These are phyloP conservation scores for Russula sp. DNA, from an alignment of 768 basidiomycete species.

Conservation along the genomic window DNA sequence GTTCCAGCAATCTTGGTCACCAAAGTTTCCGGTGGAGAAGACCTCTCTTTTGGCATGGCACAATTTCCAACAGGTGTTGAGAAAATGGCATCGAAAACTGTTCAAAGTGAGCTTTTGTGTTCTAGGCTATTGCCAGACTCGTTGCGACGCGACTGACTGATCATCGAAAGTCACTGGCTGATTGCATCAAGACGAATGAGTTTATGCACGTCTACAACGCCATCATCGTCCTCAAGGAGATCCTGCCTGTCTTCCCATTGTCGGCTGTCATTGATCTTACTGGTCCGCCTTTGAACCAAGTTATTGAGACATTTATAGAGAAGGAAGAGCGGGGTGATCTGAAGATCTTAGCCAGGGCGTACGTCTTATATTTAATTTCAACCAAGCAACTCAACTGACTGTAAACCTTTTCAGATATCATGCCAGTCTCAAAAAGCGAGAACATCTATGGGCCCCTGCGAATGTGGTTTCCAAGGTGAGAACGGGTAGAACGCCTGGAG, in stretches of 20 bases:
- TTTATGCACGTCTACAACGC: slow-evolving; percentile 98
- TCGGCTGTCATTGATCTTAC: slow-evolving; percentile 52
- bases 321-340: slow-evolving; percentile 81
- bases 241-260: slow-evolving; percentile 84
- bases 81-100: slow-evolving; percentile 85
- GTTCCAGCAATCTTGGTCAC: slow-evolving; percentile 54
- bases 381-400: slow-evolving; percentile 12
- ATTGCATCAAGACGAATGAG: slow-evolving; percentile 81
- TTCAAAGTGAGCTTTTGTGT: slow-evolving; percentile 51
- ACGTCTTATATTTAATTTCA: slow-evolving; percentile 35
- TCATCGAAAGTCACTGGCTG: slow-evolving; percentile 61
- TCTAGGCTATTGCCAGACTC: too few species aligned
- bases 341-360: slow-evolving; percentile 78
- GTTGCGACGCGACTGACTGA: background rate
- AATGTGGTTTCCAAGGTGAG: slow-evolving; percentile 39
- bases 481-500: background rate
- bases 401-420: slow-evolving; percentile 50
- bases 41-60: slow-evolving; percentile 66
- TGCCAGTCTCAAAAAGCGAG: slow-evolving; percentile 72
- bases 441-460: slow-evolving; percentile 50
- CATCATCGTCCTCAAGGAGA: slow-evolving; percentile 90
- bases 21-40: slow-evolving; percentile 44
- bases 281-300: slow-evolving; percentile 54
- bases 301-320: slow-evolving; percentile 65
- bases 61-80: slow-evolving; percentile 63